These are phyloP conservation scores for Fusarium metavorans DNA, from an alignment of 2,329 filamentous ascomycete species.

Conservation along the genomic window DNA sequence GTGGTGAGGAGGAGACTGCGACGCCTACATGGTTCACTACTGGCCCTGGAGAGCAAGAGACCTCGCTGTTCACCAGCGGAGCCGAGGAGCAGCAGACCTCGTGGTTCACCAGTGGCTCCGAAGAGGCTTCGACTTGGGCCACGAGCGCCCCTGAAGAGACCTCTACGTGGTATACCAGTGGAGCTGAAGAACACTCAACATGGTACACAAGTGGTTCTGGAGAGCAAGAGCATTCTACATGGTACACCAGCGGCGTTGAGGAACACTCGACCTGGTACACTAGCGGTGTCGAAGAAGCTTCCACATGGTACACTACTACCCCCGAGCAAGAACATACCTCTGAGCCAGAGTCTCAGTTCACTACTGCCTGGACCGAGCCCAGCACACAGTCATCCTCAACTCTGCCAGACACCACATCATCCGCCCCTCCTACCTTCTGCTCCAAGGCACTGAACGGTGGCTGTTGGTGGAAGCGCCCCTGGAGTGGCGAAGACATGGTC, in stretches of 20 bases:
- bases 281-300: not conserved
- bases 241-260: not conserved
- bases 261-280: not conserved
- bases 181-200: not conserved
- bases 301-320: not conserved
- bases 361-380: not conserved
- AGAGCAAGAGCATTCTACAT: not conserved
- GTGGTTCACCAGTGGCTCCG: not conserved
- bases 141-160: not conserved
- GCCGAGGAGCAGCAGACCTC: not conserved
- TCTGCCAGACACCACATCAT: not conserved
- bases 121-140: not conserved
- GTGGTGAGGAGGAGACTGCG: not conserved
- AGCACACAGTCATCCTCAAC: not conserved
- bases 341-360: not conserved
- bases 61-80: not conserved
- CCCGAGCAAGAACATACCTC: not conserved
- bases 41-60: not conserved
- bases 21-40: not conserved
- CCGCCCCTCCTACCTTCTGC: not conserved
- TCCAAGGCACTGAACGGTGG: conserved; percentile 8
- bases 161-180: not conserved
- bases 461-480: conserved; percentile 2
- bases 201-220: not conserved
- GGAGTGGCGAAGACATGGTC: conserved; percentile 3